phyloP scores from a whole-genome alignment of 2,329 filamentous ascomycete genomes.

The Aspergillus sp. region DNA sequence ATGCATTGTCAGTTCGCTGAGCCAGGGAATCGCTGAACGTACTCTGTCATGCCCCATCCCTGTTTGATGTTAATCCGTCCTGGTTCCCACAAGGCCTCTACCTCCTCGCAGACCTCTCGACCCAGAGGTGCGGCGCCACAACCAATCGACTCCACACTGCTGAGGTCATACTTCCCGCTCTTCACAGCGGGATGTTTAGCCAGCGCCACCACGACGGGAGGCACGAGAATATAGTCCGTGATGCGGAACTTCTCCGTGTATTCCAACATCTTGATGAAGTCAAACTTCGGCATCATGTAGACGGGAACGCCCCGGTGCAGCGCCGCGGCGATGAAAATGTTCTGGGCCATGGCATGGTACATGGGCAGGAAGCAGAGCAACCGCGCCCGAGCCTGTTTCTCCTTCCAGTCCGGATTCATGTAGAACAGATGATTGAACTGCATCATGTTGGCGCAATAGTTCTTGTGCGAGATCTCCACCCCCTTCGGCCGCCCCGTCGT shows the following conservation, averaged over 20 bases:
- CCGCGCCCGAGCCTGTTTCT: slow-evolving; percentile 41
- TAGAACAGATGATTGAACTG: slow-evolving; percentile 55
- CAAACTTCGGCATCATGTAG: slow-evolving; percentile 77
- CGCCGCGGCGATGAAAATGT: slow-evolving; percentile 63
- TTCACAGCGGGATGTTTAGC: slow-evolving; percentile 67
- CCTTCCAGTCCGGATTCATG: slow-evolving; percentile 50
- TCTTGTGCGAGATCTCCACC: slow-evolving; percentile 75
- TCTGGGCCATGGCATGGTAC: slow-evolving; percentile 74
- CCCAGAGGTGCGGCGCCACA: slow-evolving; percentile 69
- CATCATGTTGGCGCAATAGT: slow-evolving; percentile 69
- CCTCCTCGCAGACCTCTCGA: slow-evolving; percentile 54
- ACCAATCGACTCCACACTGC: slow-evolving; percentile 58
- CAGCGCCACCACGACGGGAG: slow-evolving; percentile 71
- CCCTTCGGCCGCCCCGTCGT: slow-evolving; percentile 84
- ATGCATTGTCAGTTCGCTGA: slow-evolving; percentile 2
- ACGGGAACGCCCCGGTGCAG: slow-evolving; percentile 56
- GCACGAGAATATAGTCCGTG: slow-evolving; percentile 66
- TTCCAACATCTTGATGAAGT: slow-evolving; percentile 70
- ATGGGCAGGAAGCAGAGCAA: slow-evolving; percentile 71
- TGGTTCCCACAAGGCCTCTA: slow-evolving; percentile 56
- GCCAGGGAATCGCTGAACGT: slow-evolving; percentile 19
- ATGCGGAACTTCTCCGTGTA: slow-evolving; percentile 68
- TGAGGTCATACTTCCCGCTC: slow-evolving; percentile 62
- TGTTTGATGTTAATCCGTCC: slow-evolving; percentile 59
- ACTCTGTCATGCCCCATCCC: slow-evolving; percentile 87